A percentile compares a stretch with the other conserved stretches of the same genome.
Evolutionary conservation across 768 basidiomycete genomes (phyloP).

Genomic region (Auriscalpium microsporum): DNA sequence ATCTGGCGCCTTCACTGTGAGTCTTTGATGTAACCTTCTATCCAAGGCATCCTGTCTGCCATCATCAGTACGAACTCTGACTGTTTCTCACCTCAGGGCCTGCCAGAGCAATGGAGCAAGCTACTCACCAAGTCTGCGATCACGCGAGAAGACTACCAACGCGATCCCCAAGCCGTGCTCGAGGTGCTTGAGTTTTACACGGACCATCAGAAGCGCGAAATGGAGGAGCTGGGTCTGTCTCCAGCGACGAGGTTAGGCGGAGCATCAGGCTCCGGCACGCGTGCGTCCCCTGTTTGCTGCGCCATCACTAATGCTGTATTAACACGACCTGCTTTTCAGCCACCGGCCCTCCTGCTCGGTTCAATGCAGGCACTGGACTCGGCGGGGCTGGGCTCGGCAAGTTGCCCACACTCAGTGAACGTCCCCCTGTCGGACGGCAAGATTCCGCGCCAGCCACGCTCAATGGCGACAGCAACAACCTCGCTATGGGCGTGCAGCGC

Average conservation of each 20-base stretch:
- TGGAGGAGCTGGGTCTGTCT: constrained; percentile 49
- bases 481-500: constrained; percentile 39
- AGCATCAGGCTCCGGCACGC: constrained; percentile 14
- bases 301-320: constrained; percentile 20
- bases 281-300: constrained; percentile 9
- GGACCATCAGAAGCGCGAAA: constrained; percentile 92
- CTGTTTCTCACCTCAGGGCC: constrained; percentile 45
- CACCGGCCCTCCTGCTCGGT: constrained; percentile 60
- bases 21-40: constrained; percentile 22
- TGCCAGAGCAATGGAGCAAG: constrained; percentile 96
- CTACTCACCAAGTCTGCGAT: constrained; percentile 96
- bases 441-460: constrained; percentile 34
- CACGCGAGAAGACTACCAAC: constrained; percentile 95
- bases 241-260: constrained; percentile 16
- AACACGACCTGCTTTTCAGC: constrained; percentile 19
- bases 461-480: constrained; percentile 26
- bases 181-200: constrained; percentile 99
- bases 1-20: constrained; percentile 87
- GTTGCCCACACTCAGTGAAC: constrained; percentile 28
- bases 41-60: not conserved
- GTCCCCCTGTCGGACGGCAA: constrained; percentile 32
- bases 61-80: not conserved
- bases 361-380: constrained; percentile 87
- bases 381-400: constrained; percentile 54
- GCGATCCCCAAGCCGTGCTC: constrained; percentile 93